Base-by-base conservation (phyloP, 139 green algal genomes). In the Ettlia oleoabundans region DNA sequence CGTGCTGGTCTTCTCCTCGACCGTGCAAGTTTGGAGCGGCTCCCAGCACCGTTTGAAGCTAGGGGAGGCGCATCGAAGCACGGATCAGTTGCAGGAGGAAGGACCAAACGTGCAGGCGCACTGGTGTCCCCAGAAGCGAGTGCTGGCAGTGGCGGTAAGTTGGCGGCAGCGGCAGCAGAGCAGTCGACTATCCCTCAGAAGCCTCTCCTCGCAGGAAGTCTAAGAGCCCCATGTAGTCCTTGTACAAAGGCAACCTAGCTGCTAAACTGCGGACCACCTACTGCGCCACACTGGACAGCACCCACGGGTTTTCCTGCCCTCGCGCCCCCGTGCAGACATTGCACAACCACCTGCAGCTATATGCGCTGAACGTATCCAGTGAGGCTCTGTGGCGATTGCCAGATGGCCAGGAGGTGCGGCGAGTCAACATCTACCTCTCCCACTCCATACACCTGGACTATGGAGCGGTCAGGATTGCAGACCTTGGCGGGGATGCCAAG, bases 71-170 rank as follows among this genome's bases (percentile, higher is more conserved):
- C 64, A 64, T 1, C 80, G 89, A 3, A 71, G 19, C 2, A 65
- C 81, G 22, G 84, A 84, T 4, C 86, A 87, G 18, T 24, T 94
- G 4, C 52, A 87, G 71, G 47, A 85, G n/a, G 91, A 94, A 76
- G 93, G 92, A 5, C 53, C 77, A 15, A 89, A 94, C 76, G 62
- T 91, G 1, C 68, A 71, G 18, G 93, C 93, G 0, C 88, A 86
- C 35, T 96, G 92, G 92, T 91, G 88, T 52, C 77, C 84, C 21
- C 76, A 67, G 8, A 86, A 92, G 62, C 81, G 81, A 0, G 78
- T 85, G 9, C 66, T 96, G 64, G 93, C 91, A 21, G 84, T 94
- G 3, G 66, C 94, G 89, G 93, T 96, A 66, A 86, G 91, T 61
- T 24, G 7, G 70, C 18, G 35, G 42, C 5, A 35, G 18, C 7